Evolutionary conservation across 768 basidiomycete species (phyloP).

Genomic region (Dacryopinax primogenitus): DNA sequence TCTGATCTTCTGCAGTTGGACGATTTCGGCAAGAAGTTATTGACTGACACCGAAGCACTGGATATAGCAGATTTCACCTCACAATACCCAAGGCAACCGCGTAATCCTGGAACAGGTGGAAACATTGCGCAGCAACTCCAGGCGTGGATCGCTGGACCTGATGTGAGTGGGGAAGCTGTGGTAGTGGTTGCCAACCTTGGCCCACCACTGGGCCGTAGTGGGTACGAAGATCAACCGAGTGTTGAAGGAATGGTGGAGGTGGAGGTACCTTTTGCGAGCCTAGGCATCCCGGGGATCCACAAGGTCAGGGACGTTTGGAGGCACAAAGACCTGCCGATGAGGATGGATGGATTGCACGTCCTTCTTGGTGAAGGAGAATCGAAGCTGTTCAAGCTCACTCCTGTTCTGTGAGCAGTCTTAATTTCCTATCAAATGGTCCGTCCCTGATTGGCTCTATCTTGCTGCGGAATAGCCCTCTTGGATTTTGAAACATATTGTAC

Average conservation of each 20-base stretch:
- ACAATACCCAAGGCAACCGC: constrained; percentile 8
- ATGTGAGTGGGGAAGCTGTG: background rate
- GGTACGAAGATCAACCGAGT: background rate
- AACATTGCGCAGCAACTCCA: constrained; percentile 5
- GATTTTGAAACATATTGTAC: too few relatives aligned
- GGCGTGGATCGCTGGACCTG: constrained; percentile 10
- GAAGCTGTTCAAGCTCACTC: background rate
- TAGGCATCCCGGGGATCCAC: background rate
- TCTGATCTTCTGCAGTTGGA: constrained; percentile 9
- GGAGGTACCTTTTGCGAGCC: background rate
- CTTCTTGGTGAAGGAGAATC: background rate
- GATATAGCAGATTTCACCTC: constrained; percentile 8
- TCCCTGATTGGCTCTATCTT: too few relatives aligned
- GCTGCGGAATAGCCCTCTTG: too few relatives aligned
- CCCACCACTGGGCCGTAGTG: constrained; percentile 1
- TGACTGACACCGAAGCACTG: constrained; percentile 5
- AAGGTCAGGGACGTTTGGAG: background rate
- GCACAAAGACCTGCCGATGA: background rate
- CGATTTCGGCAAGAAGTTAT: background rate
- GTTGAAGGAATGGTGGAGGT: background rate
- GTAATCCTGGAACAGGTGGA: background rate
- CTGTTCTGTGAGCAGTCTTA: background rate
- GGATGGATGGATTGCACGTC: background rate
- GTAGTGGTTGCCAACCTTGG: constrained; percentile 10
- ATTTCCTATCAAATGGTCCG: too few relatives aligned